These are phyloP conservation scores for Cryptomeria japonica DNA, from an alignment of 75 land plant genomes.

Conservation along the genomic window DNA sequence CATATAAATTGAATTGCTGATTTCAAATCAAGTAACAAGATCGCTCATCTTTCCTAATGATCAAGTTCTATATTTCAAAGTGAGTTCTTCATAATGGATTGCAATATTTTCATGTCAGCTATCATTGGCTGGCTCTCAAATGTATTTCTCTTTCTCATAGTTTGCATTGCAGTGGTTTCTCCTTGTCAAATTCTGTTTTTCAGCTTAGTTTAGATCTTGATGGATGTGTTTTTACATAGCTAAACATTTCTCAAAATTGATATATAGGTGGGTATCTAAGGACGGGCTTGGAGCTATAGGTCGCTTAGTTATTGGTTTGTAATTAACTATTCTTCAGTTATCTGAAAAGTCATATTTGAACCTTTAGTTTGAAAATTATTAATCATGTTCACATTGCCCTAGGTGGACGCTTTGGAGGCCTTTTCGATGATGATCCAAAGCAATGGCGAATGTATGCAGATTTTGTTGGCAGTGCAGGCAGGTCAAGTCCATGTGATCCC, in stretches of 20 bases:
- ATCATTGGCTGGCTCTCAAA: neutral
- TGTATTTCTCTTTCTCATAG: neutral
- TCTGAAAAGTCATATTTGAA: neutral
- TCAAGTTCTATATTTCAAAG: neutral
- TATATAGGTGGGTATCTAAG: constrained; percentile 93
- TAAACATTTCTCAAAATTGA: neutral
- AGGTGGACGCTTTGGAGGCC: constrained; percentile 96
- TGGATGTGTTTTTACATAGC: neutral
- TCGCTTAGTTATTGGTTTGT: constrained; percentile 88
- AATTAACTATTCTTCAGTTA: neutral
- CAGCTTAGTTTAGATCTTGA: neutral
- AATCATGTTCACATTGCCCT: constrained; percentile 12
- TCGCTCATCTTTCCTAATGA: neutral
- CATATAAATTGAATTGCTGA: neutral
- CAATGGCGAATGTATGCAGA: constrained; percentile 99
- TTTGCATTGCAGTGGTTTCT: neutral
- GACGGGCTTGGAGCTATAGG: constrained; percentile 99
- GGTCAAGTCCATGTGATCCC: constrained; percentile 38
- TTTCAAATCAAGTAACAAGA: neutral
- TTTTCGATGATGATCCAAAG: constrained; percentile 99
- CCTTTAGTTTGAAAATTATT: constrained; percentile 9
- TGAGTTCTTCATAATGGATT: neutral
- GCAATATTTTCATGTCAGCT: neutral
- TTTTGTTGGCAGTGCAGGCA: constrained; percentile 95
- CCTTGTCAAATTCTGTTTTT: neutral